Percentiles rank a stretch among this genome's conserved stretches.
phyloP scores from a whole-genome alignment of 1,139 yeast genomes.

The Wickerhamomyces sp. region DNA sequence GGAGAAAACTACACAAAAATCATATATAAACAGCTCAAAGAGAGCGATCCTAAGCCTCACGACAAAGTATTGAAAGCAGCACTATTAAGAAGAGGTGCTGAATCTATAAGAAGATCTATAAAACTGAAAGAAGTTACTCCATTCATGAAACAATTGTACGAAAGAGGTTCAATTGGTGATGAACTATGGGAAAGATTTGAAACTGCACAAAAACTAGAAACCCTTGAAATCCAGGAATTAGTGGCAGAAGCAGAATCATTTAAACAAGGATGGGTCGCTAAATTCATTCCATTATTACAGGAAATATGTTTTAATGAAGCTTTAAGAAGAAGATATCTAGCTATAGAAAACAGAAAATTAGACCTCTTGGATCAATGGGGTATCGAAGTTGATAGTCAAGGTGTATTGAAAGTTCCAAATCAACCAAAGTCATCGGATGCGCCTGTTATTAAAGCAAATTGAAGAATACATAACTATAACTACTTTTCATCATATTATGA shows the following conservation, averaged over 20 bases:
- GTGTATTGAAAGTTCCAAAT: conserved; percentile 22
- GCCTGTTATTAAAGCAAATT: not conserved
- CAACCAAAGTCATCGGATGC: conserved; percentile 4
- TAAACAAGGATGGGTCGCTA: conserved; percentile 78
- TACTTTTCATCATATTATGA: too few species aligned
- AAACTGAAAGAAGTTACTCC: conserved; percentile 65
- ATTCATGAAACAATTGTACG: conserved; percentile 65
- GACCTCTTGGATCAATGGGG: conserved; percentile 50
- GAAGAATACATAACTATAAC: too few species aligned
- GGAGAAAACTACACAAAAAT: conserved; percentile 63
- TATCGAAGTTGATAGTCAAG: conserved; percentile 28
- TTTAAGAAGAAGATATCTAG: conserved; percentile 67
- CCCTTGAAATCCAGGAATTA: conserved; percentile 73
- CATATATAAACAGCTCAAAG: conserved; percentile 56
- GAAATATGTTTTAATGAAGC: conserved; percentile 94
- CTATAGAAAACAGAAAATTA: conserved; percentile 55
- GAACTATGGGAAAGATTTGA: conserved; percentile 78
- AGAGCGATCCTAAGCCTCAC: conserved; percentile 57
- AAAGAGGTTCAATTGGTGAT: conserved; percentile 88
- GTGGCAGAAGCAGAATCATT: conserved; percentile 70
- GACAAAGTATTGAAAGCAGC: conserved; percentile 86
- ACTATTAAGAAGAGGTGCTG: conserved; percentile 86
- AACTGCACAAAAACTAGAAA: conserved; percentile 67
- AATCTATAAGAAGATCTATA: conserved; percentile 86
- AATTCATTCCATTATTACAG: conserved; percentile 73